Evolutionary conservation across 192 early-diverging fungal genomes (phyloP).

Genomic region (Umbelopsis vinacea): DNA sequence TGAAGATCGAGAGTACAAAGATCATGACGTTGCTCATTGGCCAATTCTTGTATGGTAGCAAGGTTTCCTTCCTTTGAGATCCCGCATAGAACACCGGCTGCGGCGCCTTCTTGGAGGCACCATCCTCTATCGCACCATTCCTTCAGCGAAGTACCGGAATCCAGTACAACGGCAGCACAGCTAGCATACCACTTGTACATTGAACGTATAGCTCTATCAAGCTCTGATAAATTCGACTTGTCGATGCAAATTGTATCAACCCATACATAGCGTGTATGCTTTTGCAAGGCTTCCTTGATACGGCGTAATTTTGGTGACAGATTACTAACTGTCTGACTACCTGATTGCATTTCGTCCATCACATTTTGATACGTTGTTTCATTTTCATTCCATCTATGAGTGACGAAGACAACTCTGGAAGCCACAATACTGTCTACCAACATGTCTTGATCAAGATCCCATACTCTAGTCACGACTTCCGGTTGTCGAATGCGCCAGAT

Average conservation of each 20-base stretch:
- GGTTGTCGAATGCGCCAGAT: background rate
- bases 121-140: background rate
- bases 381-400: background rate
- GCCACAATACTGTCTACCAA: background rate
- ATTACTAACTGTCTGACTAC: background rate
- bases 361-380: background rate
- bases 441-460: background rate
- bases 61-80: background rate
- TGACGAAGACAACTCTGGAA: background rate
- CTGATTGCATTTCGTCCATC: background rate
- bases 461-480: background rate
- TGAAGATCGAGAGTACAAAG: background rate
- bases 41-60: background rate
- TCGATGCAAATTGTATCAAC: background rate
- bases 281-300: background rate
- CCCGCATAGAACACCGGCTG: background rate
- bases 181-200: background rate
- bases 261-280: background rate
- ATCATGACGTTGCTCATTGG: background rate
- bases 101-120: background rate
- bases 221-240: background rate
- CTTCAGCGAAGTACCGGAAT: background rate
- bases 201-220: background rate
- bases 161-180: background rate
- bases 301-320: background rate